phyloP scores from a whole-genome alignment of 148 eudicot genomes.

The Diospyros lotus region DNA sequence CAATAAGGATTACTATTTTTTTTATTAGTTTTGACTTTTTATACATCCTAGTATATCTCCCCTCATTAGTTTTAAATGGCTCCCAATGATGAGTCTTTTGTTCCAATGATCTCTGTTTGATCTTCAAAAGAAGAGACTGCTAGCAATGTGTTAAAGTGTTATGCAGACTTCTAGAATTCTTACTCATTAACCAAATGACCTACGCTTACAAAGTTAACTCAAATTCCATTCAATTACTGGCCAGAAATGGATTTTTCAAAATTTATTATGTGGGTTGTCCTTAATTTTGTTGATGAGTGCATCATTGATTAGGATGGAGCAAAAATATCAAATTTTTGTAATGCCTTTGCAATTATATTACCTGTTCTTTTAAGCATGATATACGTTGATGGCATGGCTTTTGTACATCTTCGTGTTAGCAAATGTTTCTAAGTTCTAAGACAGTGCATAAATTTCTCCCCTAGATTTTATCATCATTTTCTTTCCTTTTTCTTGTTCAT shows the following conservation, averaged over 20 bases:
- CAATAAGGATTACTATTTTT: background rate
- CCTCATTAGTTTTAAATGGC: background rate
- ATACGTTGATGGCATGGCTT: background rate
- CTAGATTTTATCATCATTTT: background rate
- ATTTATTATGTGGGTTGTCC: background rate
- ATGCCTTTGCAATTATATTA: too few relatives aligned
- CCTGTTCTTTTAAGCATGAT: background rate
- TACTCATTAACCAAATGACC: background rate
- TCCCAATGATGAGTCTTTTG: background rate
- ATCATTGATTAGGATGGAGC: background rate
- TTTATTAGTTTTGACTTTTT: background rate
- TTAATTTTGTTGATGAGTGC: background rate
- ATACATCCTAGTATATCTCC: background rate
- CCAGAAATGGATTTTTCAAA: background rate
- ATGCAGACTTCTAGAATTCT: background rate
- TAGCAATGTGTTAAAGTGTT: background rate
- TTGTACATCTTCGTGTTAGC: background rate
- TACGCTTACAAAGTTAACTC: background rate
- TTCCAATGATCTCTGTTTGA: background rate
- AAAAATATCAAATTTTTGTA: background rate
- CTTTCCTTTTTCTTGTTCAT: too few relatives aligned
- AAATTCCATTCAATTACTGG: background rate
- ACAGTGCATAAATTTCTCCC: background rate
- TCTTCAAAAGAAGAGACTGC: background rate
- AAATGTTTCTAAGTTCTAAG: background rate